Base-by-base conservation (phyloP, 495 filamentous ascomycete genomes). In the Cudoniella acicularis region DNA sequence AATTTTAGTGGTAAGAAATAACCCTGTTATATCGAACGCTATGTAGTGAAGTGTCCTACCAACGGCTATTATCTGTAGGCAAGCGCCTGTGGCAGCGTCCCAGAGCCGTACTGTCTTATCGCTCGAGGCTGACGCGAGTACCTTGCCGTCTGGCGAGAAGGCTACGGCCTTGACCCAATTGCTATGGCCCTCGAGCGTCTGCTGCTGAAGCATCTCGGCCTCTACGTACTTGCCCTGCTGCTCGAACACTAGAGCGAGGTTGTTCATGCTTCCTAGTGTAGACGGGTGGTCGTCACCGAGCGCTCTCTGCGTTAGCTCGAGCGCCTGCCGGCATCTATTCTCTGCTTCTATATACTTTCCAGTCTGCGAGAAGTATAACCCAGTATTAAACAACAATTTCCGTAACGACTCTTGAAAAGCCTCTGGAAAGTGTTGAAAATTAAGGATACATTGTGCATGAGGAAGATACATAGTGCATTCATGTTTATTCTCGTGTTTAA, bases 381-480 rank as follows among this genome's bases (percentile, higher is more conserved):
- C 30, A 4, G 30, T 36, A 13, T 36, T 36, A 36, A 36, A 36
- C 13, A 36, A 13, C 30, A 36, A 13, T 6, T 6, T 4, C 30
- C 30, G 13, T 36, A 36, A 36, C 30, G 30, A 36, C 30, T 36
- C 30, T 36, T 36, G 30, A 36, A 36, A 36, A 36, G 30, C 30
- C 23, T 63, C 13, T 13, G 18, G 6, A 46, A 49, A 13, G 13
- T 13, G 4, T 6, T 49, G 24, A 22, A 47, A 67, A 0, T 49
- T 25, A 17, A 74, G 56, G 2, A 72, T 69, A 18, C 60, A 64
- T 47, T 65, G 56, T 21, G 63, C 72, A 52, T 80, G 77, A 1
- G 77, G 69, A 20, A 75, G 64, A 45, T 75, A 71, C 10, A 55
- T 54, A 45, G 57, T 62, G 57, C 75, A 80, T n/a, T 58, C 60